These are phyloP conservation scores for Albizia julibrissin DNA, from an alignment of 306 rosid species.

Conservation along the genomic window DNA sequence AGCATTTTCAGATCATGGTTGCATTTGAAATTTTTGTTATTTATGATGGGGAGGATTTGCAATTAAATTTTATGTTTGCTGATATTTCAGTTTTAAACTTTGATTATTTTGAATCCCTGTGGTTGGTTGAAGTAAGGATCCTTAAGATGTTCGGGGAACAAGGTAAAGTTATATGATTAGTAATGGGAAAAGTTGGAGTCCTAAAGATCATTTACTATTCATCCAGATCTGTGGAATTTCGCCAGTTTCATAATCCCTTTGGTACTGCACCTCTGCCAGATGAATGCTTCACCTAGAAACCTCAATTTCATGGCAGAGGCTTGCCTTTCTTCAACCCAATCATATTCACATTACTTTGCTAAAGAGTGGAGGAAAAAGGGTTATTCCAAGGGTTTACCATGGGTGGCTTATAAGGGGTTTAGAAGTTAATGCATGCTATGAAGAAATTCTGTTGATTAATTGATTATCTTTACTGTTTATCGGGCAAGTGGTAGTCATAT, in stretches of 20 bases:
- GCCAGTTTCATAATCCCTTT: not conserved
- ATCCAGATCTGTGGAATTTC: not conserved
- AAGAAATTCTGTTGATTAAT: slow-evolving; percentile 13
- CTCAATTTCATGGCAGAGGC: slow-evolving; percentile 3
- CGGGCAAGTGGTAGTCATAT: slow-evolving; percentile 6
- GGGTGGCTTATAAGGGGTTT: slow-evolving; percentile 1
- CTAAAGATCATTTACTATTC: not conserved
- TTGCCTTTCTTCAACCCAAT: slow-evolving; percentile 3
- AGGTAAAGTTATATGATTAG: not conserved
- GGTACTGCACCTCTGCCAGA: not conserved
- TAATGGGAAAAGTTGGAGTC: not conserved
- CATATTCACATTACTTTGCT: slow-evolving; percentile 1
- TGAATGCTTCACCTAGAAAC: not conserved
- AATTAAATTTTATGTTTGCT: slow-evolving; percentile 25
- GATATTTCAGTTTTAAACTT: slow-evolving; percentile 8
- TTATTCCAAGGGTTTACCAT: not conserved
- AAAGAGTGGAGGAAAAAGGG: not conserved
- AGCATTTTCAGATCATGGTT: not conserved
- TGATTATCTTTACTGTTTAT: slow-evolving; percentile 5
- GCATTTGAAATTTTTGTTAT: not conserved
- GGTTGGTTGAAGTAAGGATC: not conserved
- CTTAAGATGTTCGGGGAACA: not conserved
- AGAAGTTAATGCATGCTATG: not conserved
- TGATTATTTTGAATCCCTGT: slow-evolving; percentile 18
- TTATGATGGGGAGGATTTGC: not conserved